These are phyloP conservation scores for Hsuehochloa calcarea DNA, from an alignment of 176 grass and related monocot species.

Conservation along the genomic window DNA sequence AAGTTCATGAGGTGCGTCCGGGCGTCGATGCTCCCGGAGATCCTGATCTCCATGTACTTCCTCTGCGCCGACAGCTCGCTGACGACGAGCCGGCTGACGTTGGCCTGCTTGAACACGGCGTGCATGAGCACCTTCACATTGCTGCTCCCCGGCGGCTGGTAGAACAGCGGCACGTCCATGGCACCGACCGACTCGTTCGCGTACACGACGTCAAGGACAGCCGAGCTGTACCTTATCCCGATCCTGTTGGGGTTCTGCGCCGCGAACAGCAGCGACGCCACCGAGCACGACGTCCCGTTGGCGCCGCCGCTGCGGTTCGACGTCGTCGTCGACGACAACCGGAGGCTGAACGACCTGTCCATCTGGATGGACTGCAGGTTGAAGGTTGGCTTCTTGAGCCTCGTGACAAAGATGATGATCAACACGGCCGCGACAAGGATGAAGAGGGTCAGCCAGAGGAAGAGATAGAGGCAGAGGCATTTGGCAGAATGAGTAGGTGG, in stretches of 20 bases:
- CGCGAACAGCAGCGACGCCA: conserved; percentile 60
- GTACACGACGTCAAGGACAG: conserved; percentile 61
- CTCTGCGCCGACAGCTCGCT: conserved; percentile 45
- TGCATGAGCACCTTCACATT: conserved; percentile 72
- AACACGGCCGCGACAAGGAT: conserved; percentile 39
- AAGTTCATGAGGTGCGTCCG: conserved; percentile 65
- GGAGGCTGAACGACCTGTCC: conserved; percentile 51
- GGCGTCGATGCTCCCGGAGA: conserved; percentile 53
- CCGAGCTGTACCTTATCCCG: conserved; percentile 70
- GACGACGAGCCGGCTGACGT: conserved; percentile 52
- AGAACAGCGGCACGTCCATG: conserved; percentile 71
- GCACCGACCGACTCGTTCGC: conserved; percentile 53
- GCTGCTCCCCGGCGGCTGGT: conserved; percentile 64
- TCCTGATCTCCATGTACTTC: conserved; percentile 51
- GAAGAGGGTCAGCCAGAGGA: conserved; percentile 45
- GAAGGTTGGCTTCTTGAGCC: conserved; percentile 78
- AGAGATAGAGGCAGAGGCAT: conserved; percentile 47
- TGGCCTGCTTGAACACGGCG: conserved; percentile 44
- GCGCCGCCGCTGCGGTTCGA: conserved; percentile 21
- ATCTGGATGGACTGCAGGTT: conserved; percentile 64
- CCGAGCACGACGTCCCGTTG: conserved; percentile 51
- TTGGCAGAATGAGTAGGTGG: conserved; percentile 8
- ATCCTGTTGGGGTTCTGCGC: conserved; percentile 70
- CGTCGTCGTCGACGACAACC: background rate
- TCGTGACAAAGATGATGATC: conserved; percentile 51